These are phyloP conservation scores for Scleroderma citrinum DNA, from an alignment of 768 basidiomycete species.

Conservation along the genomic window DNA sequence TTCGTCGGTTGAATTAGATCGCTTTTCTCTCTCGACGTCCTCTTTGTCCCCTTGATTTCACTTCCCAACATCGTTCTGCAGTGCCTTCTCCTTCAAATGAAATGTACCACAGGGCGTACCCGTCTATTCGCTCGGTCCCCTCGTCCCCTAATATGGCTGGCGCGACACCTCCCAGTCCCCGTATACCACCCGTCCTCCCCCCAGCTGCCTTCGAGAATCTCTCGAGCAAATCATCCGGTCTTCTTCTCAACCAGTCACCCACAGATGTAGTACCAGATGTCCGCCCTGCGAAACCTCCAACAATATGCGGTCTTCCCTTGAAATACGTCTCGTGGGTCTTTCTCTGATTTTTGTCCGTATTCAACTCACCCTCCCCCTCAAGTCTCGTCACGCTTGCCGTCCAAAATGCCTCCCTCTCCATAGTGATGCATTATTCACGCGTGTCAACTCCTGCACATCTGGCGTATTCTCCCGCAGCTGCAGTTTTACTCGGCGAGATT, in stretches of 20 bases:
- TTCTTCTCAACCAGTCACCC: conserved; percentile 30
- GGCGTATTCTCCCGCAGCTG: conserved; percentile 89
- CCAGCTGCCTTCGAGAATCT: conserved; percentile 38
- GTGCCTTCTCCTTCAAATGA: conserved; percentile 36
- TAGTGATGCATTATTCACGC: conserved; percentile 99
- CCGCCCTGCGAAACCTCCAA: conserved; percentile 34
- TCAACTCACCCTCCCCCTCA: conserved; percentile 5
- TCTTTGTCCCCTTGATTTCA: conserved; percentile 1
- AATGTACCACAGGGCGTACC: conserved; percentile 60
- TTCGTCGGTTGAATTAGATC: conserved; percentile 1
- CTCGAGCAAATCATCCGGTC: conserved; percentile 34
- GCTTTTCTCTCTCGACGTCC: not conserved
- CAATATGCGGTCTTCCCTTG: conserved; percentile 63
- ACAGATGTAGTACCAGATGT: conserved; percentile 29
- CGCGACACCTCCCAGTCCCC: conserved; percentile 28
- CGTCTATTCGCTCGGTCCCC: conserved; percentile 51
- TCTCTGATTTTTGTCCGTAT: not conserved
- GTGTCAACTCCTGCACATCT: conserved; percentile 72
- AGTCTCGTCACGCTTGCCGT: conserved; percentile 84
- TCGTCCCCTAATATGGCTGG: conserved; percentile 28
- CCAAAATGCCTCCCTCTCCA: conserved; percentile 92
- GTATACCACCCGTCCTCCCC: conserved; percentile 47
- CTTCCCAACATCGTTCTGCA: conserved; percentile 15
- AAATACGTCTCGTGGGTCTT: conserved; percentile 74
- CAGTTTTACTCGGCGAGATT: conserved; percentile 91